Evolutionary conservation across 257 asterid genomes (phyloP).

Genomic region (Solanum verrucosum): DNA sequence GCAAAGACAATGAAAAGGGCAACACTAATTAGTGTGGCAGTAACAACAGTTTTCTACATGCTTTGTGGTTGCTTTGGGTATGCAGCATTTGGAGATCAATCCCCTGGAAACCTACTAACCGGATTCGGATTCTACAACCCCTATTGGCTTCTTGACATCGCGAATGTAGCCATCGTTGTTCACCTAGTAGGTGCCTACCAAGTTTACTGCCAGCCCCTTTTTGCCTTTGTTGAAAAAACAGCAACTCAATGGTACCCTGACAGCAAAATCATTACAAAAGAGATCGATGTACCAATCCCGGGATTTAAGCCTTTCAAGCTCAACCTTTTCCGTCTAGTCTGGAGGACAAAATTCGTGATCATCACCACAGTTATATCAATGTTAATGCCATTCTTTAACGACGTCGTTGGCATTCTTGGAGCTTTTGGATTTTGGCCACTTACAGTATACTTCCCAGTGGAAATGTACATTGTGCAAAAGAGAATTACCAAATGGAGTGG

Average conservation of each 20-base stretch:
- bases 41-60: constrained; percentile 23
- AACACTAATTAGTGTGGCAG: constrained; percentile 12
- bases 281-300: constrained; percentile 2
- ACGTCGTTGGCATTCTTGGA: constrained; percentile 18
- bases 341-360: constrained; percentile 19
- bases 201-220: constrained; percentile 27
- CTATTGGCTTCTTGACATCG: constrained; percentile 22
- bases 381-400: constrained; percentile 27
- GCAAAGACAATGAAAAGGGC: constrained; percentile 20
- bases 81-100: constrained; percentile 19
- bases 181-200: constrained; percentile 27
- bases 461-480: constrained; percentile 23
- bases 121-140: constrained; percentile 27
- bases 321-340: constrained; percentile 15
- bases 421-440: constrained; percentile 25
- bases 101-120: constrained; percentile 18
- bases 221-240: constrained; percentile 18
- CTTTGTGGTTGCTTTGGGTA: constrained; percentile 22
- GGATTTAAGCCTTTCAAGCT: constrained; percentile 4
- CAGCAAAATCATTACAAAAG: constrained; percentile 9
- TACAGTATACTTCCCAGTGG: constrained; percentile 20
- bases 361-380: constrained; percentile 13
- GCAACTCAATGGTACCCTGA: constrained; percentile 3
- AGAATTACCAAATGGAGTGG: constrained; percentile 15
- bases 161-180: constrained; percentile 17